Percentiles rank a stretch among this genome's conserved stretches.
Evolutionary conservation across 352 stramenopile genomes (phyloP).

Genomic region (Pseudoperonospora humuli): DNA sequence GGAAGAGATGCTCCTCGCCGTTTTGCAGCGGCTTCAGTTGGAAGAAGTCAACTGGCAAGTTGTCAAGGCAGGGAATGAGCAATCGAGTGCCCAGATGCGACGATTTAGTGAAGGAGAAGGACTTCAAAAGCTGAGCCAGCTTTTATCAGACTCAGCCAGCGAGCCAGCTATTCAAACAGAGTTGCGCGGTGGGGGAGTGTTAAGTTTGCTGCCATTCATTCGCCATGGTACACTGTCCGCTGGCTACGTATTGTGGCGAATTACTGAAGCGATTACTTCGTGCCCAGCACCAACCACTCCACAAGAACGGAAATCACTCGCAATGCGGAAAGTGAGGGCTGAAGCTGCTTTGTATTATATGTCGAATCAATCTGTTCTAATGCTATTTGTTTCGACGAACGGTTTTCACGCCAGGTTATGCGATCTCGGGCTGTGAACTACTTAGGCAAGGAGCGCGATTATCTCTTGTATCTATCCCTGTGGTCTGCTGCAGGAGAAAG

Average conservation of each 20-base stretch:
- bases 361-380: neutral
- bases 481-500: slow-evolving; percentile 20
- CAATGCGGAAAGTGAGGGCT: slow-evolving; percentile 43
- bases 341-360: neutral
- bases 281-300: slow-evolving; percentile 29
- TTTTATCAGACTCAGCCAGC: slow-evolving; percentile 31
- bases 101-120: slow-evolving; percentile 41
- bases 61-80: slow-evolving; percentile 32
- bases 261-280: slow-evolving; percentile 31
- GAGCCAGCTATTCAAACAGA: slow-evolving; percentile 63
- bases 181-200: slow-evolving; percentile 47
- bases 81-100: slow-evolving; percentile 32
- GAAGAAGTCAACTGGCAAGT: slow-evolving; percentile 46
- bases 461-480: slow-evolving; percentile 48
- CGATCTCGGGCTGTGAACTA: slow-evolving; percentile 49
- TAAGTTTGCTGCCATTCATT: slow-evolving; percentile 73
- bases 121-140: slow-evolving; percentile 37
- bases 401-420: slow-evolving; percentile 35
- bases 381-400: neutral
- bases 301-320: slow-evolving; percentile 46
- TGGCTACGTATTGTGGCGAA: slow-evolving; percentile 41
- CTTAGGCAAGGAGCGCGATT: slow-evolving; percentile 60
- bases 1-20: slow-evolving; percentile 2
- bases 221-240: slow-evolving; percentile 56
- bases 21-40: slow-evolving; percentile 29